Conservation (phyloP, 2,329 filamentous ascomycete species). For the Fusarium sp. region DNA sequence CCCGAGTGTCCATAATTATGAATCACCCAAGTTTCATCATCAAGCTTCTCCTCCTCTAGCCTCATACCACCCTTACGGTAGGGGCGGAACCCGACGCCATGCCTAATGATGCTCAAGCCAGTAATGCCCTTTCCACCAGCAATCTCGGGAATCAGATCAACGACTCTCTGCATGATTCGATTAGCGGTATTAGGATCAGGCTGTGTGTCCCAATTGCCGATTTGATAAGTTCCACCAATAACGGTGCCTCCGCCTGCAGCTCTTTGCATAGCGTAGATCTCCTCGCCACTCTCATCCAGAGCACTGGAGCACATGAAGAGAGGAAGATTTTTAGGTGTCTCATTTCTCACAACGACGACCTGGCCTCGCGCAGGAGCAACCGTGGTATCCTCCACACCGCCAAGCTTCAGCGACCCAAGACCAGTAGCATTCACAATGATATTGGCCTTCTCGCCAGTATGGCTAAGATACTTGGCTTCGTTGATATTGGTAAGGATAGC, state of each 20-base stretch:
- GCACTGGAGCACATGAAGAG: constrained; percentile 79
- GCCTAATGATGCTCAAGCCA: constrained; percentile 79
- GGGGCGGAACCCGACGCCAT: constrained; percentile 85
- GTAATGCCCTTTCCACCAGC: constrained; percentile 75
- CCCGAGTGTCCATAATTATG: constrained; percentile 86
- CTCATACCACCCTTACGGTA: constrained; percentile 78
- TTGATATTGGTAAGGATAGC: constrained; percentile 73
- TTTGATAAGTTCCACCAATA: constrained; percentile 84
- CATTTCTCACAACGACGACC: constrained; percentile 82
- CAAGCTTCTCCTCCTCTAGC: constrained; percentile 68
- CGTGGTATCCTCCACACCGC: constrained; percentile 80
- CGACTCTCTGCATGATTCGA: constrained; percentile 83
- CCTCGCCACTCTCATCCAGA: constrained; percentile 78
- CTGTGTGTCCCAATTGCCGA: constrained; percentile 81
- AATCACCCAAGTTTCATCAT: constrained; percentile 72
- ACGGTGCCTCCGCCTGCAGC: constrained; percentile 83
- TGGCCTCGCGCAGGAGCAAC: constrained; percentile 85
- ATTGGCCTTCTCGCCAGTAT: constrained; percentile 68
- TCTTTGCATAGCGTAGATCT: constrained; percentile 84
- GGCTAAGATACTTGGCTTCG: constrained; percentile 68
- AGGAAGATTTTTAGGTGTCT: constrained; percentile 64
- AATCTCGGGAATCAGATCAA: constrained; percentile 73
- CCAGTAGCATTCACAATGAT: constrained; percentile 89
- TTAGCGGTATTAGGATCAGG: constrained; percentile 81
- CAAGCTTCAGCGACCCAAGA: constrained; percentile 77